These are phyloP conservation scores for Tarenaya hassleriana DNA, from an alignment of 345 rosid species.

Conservation along the genomic window DNA sequence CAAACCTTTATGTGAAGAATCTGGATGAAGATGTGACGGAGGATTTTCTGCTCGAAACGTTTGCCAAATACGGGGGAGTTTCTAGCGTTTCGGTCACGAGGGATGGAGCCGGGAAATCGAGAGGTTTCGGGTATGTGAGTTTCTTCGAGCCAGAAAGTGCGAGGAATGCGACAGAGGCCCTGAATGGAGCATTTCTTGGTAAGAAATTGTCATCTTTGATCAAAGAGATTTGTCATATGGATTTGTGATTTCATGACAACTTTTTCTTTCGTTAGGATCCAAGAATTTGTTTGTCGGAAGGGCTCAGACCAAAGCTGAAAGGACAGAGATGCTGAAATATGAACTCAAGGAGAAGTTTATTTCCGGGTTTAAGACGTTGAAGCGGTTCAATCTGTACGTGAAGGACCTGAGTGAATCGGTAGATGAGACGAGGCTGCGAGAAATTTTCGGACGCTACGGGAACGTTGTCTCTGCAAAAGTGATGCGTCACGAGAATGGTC, in stretches of 20 bases:
- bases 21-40: slow-evolving; percentile 37
- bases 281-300: slow-evolving; percentile 39
- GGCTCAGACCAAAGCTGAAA: slow-evolving; percentile 54
- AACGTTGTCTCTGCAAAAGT: slow-evolving; percentile 45
- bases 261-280: no score
- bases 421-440: slow-evolving; percentile 33
- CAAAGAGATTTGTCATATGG: no score
- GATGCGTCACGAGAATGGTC: slow-evolving; percentile 34
- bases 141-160: slow-evolving; percentile 43
- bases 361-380: slow-evolving; percentile 1
- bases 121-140: slow-evolving; percentile 59
- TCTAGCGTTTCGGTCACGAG: slow-evolving; percentile 40
- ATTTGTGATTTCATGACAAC: no score
- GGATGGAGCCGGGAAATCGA: slow-evolving; percentile 43
- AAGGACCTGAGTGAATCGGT: slow-evolving; percentile 42
- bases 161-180: slow-evolving; percentile 32
- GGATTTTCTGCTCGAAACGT: slow-evolving; percentile 49
- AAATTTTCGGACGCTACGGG: slow-evolving; percentile 44
- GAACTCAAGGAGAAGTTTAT: slow-evolving; percentile 17
- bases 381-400: slow-evolving; percentile 48
- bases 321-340: slow-evolving; percentile 29
- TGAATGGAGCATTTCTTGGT: slow-evolving; percentile 38
- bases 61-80: slow-evolving; percentile 46
- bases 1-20: slow-evolving; percentile 65
- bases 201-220: slow-evolving; percentile 19